Evolutionary conservation across 2,329 filamentous ascomycete genomes (phyloP).

Genomic region (Xylariomycetidae sp.): DNA sequence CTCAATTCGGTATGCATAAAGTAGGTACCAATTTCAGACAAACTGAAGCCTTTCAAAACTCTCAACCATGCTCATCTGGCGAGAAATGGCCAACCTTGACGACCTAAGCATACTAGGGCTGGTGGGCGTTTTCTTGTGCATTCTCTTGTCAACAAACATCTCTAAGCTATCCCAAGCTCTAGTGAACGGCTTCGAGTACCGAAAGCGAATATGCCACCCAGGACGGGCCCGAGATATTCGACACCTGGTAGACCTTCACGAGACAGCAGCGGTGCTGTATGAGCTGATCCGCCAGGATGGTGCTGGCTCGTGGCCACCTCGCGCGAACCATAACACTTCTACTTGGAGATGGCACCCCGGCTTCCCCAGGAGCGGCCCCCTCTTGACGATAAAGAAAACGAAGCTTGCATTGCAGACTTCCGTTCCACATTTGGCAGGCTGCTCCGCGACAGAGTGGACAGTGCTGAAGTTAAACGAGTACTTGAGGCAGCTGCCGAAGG

Average conservation of each 20-base stretch:
- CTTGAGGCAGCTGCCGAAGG: constrained; percentile 19
- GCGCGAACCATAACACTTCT: constrained; percentile 5
- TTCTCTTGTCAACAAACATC: too few species aligned
- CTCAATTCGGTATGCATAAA: too few species aligned
- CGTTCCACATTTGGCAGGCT: constrained; percentile 5
- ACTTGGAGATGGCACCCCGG: constrained; percentile 3
- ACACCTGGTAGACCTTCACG: constrained; percentile 14
- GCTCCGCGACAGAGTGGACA: constrained; percentile 16
- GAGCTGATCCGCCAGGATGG: constrained; percentile 4
- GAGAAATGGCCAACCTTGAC: too few species aligned
- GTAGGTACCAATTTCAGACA: too few species aligned
- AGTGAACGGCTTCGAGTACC: too few species aligned
- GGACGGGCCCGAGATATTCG: not conserved
- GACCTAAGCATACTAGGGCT: too few species aligned
- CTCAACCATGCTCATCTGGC: too few species aligned
- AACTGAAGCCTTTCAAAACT: too few species aligned
- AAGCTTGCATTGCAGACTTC: not conserved
- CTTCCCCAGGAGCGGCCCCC: not conserved
- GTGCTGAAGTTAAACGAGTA: constrained; percentile 14
- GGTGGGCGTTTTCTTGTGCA: too few species aligned
- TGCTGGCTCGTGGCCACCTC: constrained; percentile 6
- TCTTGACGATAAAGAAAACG: not conserved
- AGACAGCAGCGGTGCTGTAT: not conserved
- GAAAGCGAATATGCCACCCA: too few species aligned
- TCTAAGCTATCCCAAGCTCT: too few species aligned